Evolutionary conservation across 148 eudicot species (phyloP).

Genomic region (Vaccinium darrowii): DNA sequence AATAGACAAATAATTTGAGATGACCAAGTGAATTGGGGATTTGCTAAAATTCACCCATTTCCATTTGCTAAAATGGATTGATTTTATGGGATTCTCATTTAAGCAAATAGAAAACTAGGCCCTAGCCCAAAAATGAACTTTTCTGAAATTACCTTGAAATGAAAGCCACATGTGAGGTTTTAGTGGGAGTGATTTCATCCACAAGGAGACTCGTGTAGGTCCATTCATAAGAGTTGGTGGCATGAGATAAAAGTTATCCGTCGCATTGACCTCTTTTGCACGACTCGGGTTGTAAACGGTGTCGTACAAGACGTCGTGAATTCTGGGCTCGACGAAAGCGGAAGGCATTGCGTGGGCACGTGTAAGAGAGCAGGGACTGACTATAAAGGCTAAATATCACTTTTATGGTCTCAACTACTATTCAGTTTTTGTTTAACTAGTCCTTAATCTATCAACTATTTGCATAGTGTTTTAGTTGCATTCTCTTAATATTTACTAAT

Average conservation of each 20-base stretch:
- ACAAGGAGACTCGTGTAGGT: neutral
- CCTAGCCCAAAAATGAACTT: no score
- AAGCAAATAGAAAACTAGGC: no score
- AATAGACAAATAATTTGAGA: no score
- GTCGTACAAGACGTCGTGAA: neutral
- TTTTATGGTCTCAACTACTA: neutral
- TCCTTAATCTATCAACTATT: neutral
- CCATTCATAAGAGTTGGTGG: no score
- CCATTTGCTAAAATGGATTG: no score
- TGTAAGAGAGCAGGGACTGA: neutral
- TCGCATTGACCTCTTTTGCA: neutral
- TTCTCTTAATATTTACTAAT: no score
- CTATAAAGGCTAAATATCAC: neutral
- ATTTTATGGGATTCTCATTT: no score
- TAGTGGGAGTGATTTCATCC: slow-evolving; percentile 1
- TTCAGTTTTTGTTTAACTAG: neutral
- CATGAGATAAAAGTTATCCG: neutral
- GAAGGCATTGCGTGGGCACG: neutral
- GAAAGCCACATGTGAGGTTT: neutral
- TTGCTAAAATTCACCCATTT: no score
- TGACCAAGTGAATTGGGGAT: no score
- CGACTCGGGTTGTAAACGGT: neutral
- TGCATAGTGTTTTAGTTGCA: no score
- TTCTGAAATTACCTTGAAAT: neutral
- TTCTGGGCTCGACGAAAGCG: neutral